Conservation (phyloP, 805 yeast species). For the Candida bentonensis region DNA sequence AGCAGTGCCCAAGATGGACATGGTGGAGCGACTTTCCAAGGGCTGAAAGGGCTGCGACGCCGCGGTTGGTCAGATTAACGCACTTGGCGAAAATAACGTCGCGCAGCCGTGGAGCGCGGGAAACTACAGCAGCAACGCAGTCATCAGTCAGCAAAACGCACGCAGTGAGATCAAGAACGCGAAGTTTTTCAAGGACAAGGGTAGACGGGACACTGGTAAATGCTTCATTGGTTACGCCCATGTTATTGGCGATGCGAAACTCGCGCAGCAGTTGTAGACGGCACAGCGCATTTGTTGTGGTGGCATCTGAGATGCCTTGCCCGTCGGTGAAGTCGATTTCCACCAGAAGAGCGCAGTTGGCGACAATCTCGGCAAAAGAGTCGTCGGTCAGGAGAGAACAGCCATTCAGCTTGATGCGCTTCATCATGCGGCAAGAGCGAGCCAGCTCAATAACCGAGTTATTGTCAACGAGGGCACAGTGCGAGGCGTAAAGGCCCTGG, state of each 20-base stretch:
- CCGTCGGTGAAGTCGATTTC: slow-evolving; percentile 85
- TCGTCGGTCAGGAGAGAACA: slow-evolving; percentile 53
- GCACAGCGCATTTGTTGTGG: slow-evolving; percentile 42
- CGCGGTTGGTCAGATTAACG: slow-evolving; percentile 67
- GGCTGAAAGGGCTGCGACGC: slow-evolving; percentile 54
- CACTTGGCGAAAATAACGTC: slow-evolving; percentile 87
- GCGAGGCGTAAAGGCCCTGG: slow-evolving; percentile 85
- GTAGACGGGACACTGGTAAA: slow-evolving; percentile 39
- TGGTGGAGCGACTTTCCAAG: slow-evolving; percentile 75
- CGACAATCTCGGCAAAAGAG: slow-evolving; percentile 43
- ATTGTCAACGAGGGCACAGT: slow-evolving; percentile 60
- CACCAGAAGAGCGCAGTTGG: slow-evolving; percentile 65
- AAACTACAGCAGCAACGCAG: slow-evolving; percentile 57
- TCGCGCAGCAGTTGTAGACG: slow-evolving; percentile 67
- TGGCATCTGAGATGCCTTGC: slow-evolving; percentile 52
- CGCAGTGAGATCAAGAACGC: slow-evolving; percentile 75
- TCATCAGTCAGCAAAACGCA: slow-evolving; percentile 72
- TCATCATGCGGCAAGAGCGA: slow-evolving; percentile 53
- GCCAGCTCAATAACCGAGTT: slow-evolving; percentile 46
- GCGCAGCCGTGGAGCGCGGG: slow-evolving; percentile 70
- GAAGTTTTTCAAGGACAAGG: slow-evolving; percentile 40
- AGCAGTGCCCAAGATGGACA: slow-evolving; percentile 88
- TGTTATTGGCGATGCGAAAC: slow-evolving; percentile 63
- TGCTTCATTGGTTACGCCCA: slow-evolving; percentile 53
- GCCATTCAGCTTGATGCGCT: slow-evolving; percentile 70